These are phyloP conservation scores for Chrysoporthe deuterocubensis DNA, from an alignment of 2,329 filamentous ascomycete genomes.

Conservation along the genomic window DNA sequence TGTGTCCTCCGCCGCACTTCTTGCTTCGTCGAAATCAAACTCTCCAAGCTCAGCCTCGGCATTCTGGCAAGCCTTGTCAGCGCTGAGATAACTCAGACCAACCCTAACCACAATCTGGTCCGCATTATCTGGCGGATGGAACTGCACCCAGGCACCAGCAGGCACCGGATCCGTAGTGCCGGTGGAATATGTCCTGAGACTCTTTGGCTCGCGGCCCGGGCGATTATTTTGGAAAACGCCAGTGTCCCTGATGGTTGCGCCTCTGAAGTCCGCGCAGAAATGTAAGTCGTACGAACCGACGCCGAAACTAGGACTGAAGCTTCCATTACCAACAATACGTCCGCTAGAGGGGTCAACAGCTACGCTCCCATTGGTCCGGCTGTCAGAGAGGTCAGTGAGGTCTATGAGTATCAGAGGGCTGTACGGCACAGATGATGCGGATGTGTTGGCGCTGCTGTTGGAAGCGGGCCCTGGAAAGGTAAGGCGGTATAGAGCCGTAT, in stretches of 20 bases:
- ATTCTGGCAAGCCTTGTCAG: constrained; percentile 23
- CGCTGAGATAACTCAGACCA: constrained; percentile 23
- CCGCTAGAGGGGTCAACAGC: constrained; percentile 49
- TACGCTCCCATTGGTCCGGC: constrained; percentile 54
- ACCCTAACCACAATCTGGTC: constrained; percentile 26
- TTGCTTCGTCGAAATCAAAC: constrained; percentile 64
- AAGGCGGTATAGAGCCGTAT: constrained; percentile 57
- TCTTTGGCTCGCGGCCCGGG: constrained; percentile 45
- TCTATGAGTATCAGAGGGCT: constrained; percentile 55
- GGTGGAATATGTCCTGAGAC: constrained; percentile 31
- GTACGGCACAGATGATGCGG: constrained; percentile 40
- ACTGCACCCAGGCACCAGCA: constrained; percentile 30
- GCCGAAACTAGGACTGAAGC: constrained; percentile 56
- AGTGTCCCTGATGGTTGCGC: constrained; percentile 49
- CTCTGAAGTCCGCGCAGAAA: constrained; percentile 55
- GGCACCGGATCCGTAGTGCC: constrained; percentile 28
- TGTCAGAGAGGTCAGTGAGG: constrained; percentile 53
- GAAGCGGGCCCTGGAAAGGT: constrained; percentile 42
- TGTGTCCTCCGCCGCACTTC: constrained; percentile 55
- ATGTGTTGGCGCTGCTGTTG: constrained; percentile 29
- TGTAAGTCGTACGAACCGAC: constrained; percentile 52
- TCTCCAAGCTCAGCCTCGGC: constrained; percentile 52
- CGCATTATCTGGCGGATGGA: constrained; percentile 25
- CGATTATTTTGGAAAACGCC: constrained; percentile 57
- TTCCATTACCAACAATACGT: constrained; percentile 53